Base-by-base conservation (phyloP, 1,139 yeast species). In the Hemisphaericaspora subhashii region DNA sequence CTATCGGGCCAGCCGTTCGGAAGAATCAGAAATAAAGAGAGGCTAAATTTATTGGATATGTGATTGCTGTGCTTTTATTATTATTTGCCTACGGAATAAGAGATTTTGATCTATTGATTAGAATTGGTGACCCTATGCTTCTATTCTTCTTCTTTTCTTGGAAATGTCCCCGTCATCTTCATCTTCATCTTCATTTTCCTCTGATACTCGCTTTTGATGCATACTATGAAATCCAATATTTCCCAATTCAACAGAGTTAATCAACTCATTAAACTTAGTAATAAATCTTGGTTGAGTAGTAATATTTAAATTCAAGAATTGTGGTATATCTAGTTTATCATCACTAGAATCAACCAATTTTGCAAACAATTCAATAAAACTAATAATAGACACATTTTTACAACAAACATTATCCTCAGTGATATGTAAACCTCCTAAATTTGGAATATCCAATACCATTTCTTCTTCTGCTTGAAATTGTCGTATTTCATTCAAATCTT, bases 321-420 rank as follows among this genome's bases (percentile, higher is more conserved):
- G 33, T 9, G 64, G 64, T 9, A 47, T 45, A 32, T 44, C 39
- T 47, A 30, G 51, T 51, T 44, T 32, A 25, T 5, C 36, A 5
- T 40, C 39, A 12, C 58, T 52, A 31, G 58, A 56, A 4, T 48
- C 47, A 12, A 54, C 52, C 22, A 72, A 50, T 7, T 54, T 54
- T 13, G 49, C 46, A 43, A 64, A 71, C 4, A 66, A 47, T 10
- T 52, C 44, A 13, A 70, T 46, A 21, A 74, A 57, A 43, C 69
- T 75, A 15, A 50, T 49, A 13, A 74, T 42, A 0, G 55, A 53
- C 5, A 69, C 47, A 26, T 62, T 61, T 18, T 55, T 41, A 10
- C 70, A 53, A 44, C 64, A 63, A 1, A 64, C 47, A 40, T 64
- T 66, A 49, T 74, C 77, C 42, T 74, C 79, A 4, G 67, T 54